Evolutionary conservation across 78 protist genomes (phyloP), one percentile per base, ranked within the genome.

Genomic region (Dictyostelium capitatum): DNA sequence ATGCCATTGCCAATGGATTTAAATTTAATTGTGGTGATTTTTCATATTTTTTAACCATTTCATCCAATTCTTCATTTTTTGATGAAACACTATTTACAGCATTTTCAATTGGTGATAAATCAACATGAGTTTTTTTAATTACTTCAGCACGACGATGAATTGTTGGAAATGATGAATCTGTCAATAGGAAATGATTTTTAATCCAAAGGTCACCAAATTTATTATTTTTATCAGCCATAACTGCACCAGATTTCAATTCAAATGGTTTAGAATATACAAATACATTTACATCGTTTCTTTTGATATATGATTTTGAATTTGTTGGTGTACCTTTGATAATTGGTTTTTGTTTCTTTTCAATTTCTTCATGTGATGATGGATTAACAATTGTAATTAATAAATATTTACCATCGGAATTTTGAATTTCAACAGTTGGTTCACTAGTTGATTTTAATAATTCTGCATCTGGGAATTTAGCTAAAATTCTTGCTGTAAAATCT

Each of bases 201-300:
- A 91, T 57, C 97, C 97, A 95, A 23, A 95, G 90, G 17, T 91
- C 90, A 77, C 83, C 92, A 82, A 96, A 96, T n/a, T 96, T 90
- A 73, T 96, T 92, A 54, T 57, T 83, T 10, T 25, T 37, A 28
- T 75, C 70, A 48, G 79, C 11, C 9, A 41, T 20, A 0, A 72
- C 56, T 51, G 87, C 69, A 46, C 48, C 95, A 2, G 46, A 46
- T 1, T 80, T 70, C 53, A 81, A 89, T 57, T 84, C 82, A 64
- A 95, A 80, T 17, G 97, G 89, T 47, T 89, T 89, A 0, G 85
- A 69, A 51, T 87, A 95, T 15, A 78, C 78, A 70, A 95, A 95
- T 37, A 79, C 67, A 41, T 87, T 89, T 30, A 95, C 89, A 53
- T 95, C 93, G 50, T 95, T 95, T 15, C 73, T 43, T 37, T 56